Evolutionary conservation across 768 basidiomycete species (phyloP).

Genomic region (Leccinellum rugosiceps): DNA sequence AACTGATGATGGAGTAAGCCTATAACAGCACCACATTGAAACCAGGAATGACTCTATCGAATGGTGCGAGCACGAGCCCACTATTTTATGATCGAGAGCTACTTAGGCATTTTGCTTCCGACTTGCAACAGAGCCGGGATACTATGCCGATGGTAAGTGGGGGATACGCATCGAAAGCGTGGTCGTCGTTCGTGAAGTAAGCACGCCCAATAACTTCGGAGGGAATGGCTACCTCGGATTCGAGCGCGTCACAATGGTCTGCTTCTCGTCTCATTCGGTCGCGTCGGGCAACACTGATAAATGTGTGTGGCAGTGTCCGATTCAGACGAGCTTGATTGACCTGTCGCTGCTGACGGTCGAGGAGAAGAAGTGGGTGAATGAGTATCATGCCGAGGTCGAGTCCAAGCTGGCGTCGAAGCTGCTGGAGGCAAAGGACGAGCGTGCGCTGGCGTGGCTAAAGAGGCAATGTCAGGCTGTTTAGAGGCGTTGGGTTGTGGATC

Average conservation of each 20-base stretch:
- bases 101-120: not conserved
- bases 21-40: slow-evolving; percentile 73
- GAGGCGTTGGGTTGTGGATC: not conserved
- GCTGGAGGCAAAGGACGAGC: slow-evolving; percentile 39
- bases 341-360: slow-evolving; percentile 51
- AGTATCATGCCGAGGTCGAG: slow-evolving; percentile 72
- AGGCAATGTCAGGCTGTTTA: slow-evolving; percentile 15
- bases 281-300: not conserved
- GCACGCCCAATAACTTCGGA: slow-evolving; percentile 79
- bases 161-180: slow-evolving; percentile 94
- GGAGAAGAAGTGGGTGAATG: slow-evolving; percentile 83
- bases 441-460: slow-evolving; percentile 25
- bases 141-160: slow-evolving; percentile 85
- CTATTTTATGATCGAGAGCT: not conserved
- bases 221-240: slow-evolving; percentile 79
- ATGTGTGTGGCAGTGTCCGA: slow-evolving; percentile 56
- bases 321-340: slow-evolving; percentile 82
- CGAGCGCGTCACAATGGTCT: slow-evolving; percentile 84
- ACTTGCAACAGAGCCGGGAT: slow-evolving; percentile 68
- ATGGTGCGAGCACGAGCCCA: slow-evolving; percentile 40
- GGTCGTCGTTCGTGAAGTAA: slow-evolving; percentile 66
- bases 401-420: slow-evolving; percentile 50
- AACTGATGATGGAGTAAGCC: slow-evolving; percentile 33
- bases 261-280: slow-evolving; percentile 19
- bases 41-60: slow-evolving; percentile 87